Percentiles rank a stretch among this genome's conserved stretches.
These are phyloP conservation scores for Solanum corneliomulleri DNA, from an alignment of 257 asterid genomes.

Conservation along the genomic window DNA sequence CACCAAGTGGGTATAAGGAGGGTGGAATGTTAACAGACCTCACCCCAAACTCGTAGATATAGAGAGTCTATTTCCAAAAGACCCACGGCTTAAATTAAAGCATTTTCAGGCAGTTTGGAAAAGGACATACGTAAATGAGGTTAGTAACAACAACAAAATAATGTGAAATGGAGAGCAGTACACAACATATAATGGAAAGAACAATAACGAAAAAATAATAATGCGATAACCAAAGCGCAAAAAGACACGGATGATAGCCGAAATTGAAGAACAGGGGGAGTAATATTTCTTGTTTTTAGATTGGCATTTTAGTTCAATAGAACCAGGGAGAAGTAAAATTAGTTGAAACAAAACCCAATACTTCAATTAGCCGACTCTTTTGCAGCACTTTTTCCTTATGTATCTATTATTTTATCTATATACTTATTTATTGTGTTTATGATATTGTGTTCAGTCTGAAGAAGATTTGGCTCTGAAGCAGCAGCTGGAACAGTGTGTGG, in stretches of 20 bases:
- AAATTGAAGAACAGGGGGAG: not conserved
- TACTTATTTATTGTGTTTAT: not conserved
- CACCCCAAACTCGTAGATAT: not conserved
- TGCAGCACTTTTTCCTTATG: not conserved
- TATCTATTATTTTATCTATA: not conserved
- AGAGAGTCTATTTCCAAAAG: not conserved
- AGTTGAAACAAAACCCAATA: not conserved
- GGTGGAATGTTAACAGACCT: not conserved
- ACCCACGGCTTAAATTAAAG: not conserved
- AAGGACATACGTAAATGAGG: not conserved
- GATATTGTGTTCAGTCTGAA: constrained; percentile 51
- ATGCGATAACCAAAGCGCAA: not conserved
- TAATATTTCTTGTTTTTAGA: not conserved
- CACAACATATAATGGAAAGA: not conserved
- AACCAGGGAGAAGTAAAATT: not conserved
- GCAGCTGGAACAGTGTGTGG: constrained; percentile 82
- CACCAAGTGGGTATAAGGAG: not conserved
- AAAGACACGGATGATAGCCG: not conserved
- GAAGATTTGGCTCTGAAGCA: constrained; percentile 89
- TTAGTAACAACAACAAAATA: not conserved
- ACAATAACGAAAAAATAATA: not conserved
- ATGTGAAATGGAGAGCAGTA: not conserved
- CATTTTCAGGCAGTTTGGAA: not conserved
- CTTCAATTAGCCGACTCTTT: not conserved
- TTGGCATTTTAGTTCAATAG: not conserved